Percentiles rank a stretch among this genome's conserved stretches.
These are phyloP conservation scores for Eucalyptus camaldulensis DNA, from an alignment of 345 rosid species.

Conservation along the genomic window DNA sequence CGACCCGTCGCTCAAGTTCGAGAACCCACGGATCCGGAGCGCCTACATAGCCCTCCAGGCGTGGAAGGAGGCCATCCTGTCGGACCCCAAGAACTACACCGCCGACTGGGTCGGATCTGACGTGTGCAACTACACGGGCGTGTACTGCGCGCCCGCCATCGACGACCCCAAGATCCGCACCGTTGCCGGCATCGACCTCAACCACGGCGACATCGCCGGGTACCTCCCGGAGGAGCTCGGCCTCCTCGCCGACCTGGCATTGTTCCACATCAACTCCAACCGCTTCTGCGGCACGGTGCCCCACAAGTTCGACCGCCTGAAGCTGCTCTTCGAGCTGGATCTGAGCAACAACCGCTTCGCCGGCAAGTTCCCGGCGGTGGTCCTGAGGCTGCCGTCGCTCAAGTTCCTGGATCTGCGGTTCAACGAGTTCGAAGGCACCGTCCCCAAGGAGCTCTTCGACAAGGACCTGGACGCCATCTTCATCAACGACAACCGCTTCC, in stretches of 20 bases:
- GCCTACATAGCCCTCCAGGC: conserved; percentile 88
- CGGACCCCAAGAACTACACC: conserved; percentile 68
- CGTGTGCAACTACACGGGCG: conserved; percentile 50
- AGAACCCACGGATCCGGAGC: conserved; percentile 36
- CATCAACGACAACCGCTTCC: conserved; percentile 70
- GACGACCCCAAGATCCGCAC: conserved; percentile 45
- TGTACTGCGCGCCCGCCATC: conserved; percentile 54
- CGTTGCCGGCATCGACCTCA: conserved; percentile 85
- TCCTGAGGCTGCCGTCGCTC: conserved; percentile 41
- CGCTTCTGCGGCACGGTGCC: conserved; percentile 78
- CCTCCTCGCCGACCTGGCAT: conserved; percentile 62
- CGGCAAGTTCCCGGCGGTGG: conserved; percentile 61
- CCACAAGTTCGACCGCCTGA: conserved; percentile 30
- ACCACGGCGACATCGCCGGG: conserved; percentile 78
- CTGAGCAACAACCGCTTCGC: conserved; percentile 89
- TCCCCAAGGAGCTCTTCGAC: conserved; percentile 60
- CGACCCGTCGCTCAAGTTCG: conserved; percentile 56
- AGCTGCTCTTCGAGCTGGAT: conserved; percentile 68
- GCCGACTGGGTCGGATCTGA: conserved; percentile 51
- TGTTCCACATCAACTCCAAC: conserved; percentile 77
- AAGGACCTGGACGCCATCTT: conserved; percentile 66
- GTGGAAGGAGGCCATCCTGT: conserved; percentile 75
- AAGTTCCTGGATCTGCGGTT: conserved; percentile 75
- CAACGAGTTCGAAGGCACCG: conserved; percentile 77
- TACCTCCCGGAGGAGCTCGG: conserved; percentile 81